Percentiles rank a stretch among this genome's conserved stretches.
phyloP scores from a whole-genome alignment of 1,284 basidiomycete species.

The Fomitopsis pinicola region DNA sequence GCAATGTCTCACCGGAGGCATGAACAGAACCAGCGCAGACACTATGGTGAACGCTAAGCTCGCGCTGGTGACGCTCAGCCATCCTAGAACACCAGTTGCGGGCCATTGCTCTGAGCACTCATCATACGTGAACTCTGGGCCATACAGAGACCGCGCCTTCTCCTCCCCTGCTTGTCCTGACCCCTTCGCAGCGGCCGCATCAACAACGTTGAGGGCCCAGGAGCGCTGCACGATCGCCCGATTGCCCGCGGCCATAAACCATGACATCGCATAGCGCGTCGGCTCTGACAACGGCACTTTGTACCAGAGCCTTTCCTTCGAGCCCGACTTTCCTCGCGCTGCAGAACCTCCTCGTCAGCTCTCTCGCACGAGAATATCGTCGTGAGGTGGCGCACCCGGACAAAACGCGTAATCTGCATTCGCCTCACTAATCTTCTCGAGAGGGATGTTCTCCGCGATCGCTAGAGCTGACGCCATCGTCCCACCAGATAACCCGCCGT shows the following conservation, averaged over 20 bases:
- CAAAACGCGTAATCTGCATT: conserved; percentile 48
- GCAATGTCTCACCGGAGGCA: conserved; percentile 35
- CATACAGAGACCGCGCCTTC: conserved; percentile 41
- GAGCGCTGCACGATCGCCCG: conserved; percentile 72
- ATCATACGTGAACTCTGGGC: conserved; percentile 66
- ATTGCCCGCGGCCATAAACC: conserved; percentile 63
- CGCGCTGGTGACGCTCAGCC: conserved; percentile 38
- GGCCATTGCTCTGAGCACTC: conserved; percentile 53
- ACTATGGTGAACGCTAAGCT: conserved; percentile 30
- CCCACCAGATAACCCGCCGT: conserved; percentile 64
- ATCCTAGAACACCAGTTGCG: conserved; percentile 27
- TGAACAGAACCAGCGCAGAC: conserved; percentile 6
- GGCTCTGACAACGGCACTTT: conserved; percentile 41
- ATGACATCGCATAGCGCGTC: conserved; percentile 51
- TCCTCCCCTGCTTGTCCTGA: conserved; percentile 3
- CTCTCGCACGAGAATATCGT: neutral
- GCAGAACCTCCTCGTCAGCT: neutral
- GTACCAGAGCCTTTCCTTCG: conserved; percentile 40
- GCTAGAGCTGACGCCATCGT: conserved; percentile 55
- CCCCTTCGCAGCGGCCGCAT: conserved; percentile 24
- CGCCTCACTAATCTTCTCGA: conserved; percentile 30
- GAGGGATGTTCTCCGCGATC: conserved; percentile 44
- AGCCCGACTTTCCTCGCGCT: neutral
- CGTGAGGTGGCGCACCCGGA: conserved; percentile 37
- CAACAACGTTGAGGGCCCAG: conserved; percentile 60